These are phyloP conservation scores for Trypanosoma boissoni DNA, from an alignment of 208 protist genomes.

Conservation along the genomic window DNA sequence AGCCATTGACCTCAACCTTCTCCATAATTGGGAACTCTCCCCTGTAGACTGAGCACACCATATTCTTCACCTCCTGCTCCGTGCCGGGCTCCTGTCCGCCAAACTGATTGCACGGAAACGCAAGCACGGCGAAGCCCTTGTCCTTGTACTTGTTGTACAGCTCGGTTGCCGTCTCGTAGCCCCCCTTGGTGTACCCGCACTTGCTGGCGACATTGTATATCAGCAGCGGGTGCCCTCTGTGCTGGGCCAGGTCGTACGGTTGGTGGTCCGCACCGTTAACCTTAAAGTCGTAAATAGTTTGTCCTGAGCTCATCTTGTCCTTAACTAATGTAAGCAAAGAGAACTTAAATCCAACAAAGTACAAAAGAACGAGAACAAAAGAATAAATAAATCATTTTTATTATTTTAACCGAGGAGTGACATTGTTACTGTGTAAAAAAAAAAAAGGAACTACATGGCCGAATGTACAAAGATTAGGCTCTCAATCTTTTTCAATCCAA, in stretches of 20 bases:
- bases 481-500: not conserved
- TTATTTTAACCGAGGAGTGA: no score
- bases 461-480: not conserved
- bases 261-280: conserved; percentile 24
- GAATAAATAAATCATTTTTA: no score
- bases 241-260: conserved; percentile 32
- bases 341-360: not conserved
- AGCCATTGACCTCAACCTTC: conserved; percentile 88
- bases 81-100: conserved; percentile 78
- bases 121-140: conserved; percentile 85
- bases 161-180: conserved; percentile 67
- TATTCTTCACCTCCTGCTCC: conserved; percentile 71
- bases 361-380: no score
- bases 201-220: conserved; percentile 37
- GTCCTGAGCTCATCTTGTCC: conserved; percentile 1
- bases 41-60: conserved; percentile 58
- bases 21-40: conserved; percentile 48
- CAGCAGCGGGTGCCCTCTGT: conserved; percentile 31
- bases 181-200: conserved; percentile 85
- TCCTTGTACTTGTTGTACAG: conserved; percentile 90
- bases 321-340: not conserved
- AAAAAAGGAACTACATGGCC: not conserved
- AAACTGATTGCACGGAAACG: conserved; percentile 94
- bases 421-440: conserved; percentile 15
- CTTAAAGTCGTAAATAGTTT: conserved; percentile 31